Evolutionary conservation across 148 eudicot genomes (phyloP), one percentile per base, ranked within the genome.

Genomic region (Cornus florida): DNA sequence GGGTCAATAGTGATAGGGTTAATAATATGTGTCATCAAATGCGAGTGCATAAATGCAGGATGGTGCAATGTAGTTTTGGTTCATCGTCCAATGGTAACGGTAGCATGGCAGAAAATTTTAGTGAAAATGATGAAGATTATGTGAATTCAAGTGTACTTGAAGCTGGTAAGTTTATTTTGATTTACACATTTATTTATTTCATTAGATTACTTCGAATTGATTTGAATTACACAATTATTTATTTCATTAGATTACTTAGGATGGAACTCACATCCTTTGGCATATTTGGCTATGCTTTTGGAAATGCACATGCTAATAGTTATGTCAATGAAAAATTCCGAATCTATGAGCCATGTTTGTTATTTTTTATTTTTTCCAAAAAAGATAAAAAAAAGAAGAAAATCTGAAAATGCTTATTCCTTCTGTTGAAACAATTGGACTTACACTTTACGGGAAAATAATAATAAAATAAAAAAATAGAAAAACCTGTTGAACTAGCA

Each of bases 71-170:
- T 81, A 87, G 89, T 74, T 93, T 83, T 80, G 93, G 97, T 81
- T 93, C 98, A 10, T 95, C 97, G 2, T 93, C 98, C 43, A 83
- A 91, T 53, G 17, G 17, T 60, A 90, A 86, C 79, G 97, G 94
- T 73, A 90, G 94, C 85, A 95, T 84, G 92, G 97, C 98, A 2
- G 98, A 86, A 66, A 93, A 88, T 78, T 95, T 86, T 57, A 87
- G 80, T 69, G 97, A 93, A 74, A 89, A 81, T 65, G 97, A 92
- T 64, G 91, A 88, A 73, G 97, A 95, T 86, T 95, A 92, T 83
- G 90, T 95, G 71, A 87, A 93, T 77, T 92, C 92, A 24, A 93
- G 91, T 85, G 89, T 95, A 38, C 70, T 86, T 79, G 98, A 95
- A 91, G 98, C 98, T 78, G 98, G 98, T 95, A 89, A 53, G 67